Evolutionary conservation across 306 rosid species (phyloP).

Genomic region (Prunus salicina): DNA sequence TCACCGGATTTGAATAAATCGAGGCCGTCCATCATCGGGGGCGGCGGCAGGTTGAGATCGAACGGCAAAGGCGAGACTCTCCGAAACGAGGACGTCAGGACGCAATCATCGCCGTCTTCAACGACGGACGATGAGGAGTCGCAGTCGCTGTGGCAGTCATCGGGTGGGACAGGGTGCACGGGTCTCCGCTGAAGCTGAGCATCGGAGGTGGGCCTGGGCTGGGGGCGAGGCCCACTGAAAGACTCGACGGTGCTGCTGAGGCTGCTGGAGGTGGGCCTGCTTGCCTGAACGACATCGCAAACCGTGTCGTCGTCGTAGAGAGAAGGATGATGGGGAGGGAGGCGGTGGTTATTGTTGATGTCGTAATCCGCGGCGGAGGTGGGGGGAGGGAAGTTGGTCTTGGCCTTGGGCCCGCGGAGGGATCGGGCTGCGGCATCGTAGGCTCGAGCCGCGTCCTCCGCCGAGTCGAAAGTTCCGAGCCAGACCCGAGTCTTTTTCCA

Average conservation of each 20-base stretch:
- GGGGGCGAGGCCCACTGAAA: constrained; percentile 65
- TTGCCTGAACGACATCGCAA: constrained; percentile 38
- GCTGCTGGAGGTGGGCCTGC: constrained; percentile 73
- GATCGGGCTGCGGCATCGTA: constrained; percentile 78
- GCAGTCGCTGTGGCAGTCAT: constrained; percentile 82
- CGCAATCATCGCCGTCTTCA: constrained; percentile 63
- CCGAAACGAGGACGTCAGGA: constrained; percentile 51
- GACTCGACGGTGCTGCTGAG: constrained; percentile 94
- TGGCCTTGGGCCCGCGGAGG: constrained; percentile 76
- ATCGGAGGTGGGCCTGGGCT: constrained; percentile 12
- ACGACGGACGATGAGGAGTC: constrained; percentile 85
- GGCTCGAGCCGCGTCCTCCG: constrained; percentile 81
- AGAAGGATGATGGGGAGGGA: constrained; percentile 28
- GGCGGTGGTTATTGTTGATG: not conserved
- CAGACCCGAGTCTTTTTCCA: constrained; percentile 82
- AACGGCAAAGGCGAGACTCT: constrained; percentile 53
- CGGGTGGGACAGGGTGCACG: constrained; percentile 35
- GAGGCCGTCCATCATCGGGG: constrained; percentile 19
- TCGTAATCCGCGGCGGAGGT: constrained; percentile 1
- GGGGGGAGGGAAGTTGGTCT: constrained; percentile 59
- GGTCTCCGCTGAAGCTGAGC: constrained; percentile 31
- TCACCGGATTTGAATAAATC: constrained; percentile 26
- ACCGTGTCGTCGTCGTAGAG: constrained; percentile 22
- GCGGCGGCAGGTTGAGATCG: constrained; percentile 85
- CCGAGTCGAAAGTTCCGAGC: constrained; percentile 87